Evolutionary conservation across 2,329 filamentous ascomycete genomes (phyloP).

Genomic region (Epichloe uncinata): DNA sequence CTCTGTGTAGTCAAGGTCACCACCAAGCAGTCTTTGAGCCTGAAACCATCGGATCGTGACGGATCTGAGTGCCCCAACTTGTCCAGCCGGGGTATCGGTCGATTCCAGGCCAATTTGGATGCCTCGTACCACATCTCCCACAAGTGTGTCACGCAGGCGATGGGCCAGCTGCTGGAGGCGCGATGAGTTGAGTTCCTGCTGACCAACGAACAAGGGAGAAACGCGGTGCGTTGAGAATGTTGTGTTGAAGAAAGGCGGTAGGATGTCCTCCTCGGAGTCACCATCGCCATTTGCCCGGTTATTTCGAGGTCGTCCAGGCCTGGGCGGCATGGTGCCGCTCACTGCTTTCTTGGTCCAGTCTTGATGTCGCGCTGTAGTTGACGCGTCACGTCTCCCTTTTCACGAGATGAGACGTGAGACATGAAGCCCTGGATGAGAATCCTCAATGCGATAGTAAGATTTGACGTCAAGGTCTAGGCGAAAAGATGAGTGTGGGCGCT

Average conservation of each 20-base stretch:
- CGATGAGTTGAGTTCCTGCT: constrained; percentile 21
- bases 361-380: neutral
- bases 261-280: constrained; percentile 14
- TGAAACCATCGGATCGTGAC: constrained; percentile 36
- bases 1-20: constrained; percentile 11
- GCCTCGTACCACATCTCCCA: constrained; percentile 47
- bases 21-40: constrained; percentile 19
- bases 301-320: constrained; percentile 2
- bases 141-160: constrained; percentile 38
- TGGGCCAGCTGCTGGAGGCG: constrained; percentile 31
- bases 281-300: constrained; percentile 8
- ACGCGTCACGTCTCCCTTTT: constrained; percentile 1
- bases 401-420: neutral
- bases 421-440: neutral
- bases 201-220: constrained; percentile 38
- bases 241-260: constrained; percentile 40
- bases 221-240: constrained; percentile 44
- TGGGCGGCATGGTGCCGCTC: constrained; percentile 2
- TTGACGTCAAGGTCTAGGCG: no score
- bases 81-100: constrained; percentile 25
- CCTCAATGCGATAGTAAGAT: neutral
- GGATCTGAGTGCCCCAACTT: constrained; percentile 29
- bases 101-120: constrained; percentile 38
- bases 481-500: neutral
- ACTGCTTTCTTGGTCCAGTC: neutral